phyloP scores from a whole-genome alignment of 202 grass and related monocot genomes.

The Brachypodium distachyon region DNA sequence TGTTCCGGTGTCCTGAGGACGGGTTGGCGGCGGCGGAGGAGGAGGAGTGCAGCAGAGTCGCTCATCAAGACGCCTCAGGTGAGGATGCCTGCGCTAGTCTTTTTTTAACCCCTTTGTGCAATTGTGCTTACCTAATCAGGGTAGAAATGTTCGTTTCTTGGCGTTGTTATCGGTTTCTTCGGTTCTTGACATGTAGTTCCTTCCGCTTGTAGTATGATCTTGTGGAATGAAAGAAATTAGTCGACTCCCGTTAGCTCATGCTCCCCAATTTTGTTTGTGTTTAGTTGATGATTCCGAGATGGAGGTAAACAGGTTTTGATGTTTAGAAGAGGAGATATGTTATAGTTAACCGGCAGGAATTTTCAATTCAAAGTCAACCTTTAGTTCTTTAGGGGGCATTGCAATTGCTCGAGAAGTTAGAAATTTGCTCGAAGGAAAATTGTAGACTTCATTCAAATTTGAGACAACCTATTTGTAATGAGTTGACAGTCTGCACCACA shows the following conservation, averaged over 20 bases:
- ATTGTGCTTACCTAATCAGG: not conserved
- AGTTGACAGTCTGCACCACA: no score
- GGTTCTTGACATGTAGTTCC: not conserved
- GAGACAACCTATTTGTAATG: no score
- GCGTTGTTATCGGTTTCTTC: not conserved
- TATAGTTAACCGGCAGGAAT: not conserved
- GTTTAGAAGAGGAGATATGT: not conserved
- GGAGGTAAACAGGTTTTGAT: not conserved
- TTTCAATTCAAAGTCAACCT: not conserved
- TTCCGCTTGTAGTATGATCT: not conserved
- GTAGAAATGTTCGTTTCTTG: not conserved
- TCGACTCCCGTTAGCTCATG: not conserved
- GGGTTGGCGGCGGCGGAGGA: not conserved
- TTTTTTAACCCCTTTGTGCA: not conserved
- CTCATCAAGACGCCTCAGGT: conserved; percentile 27
- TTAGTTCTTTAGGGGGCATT: not conserved
- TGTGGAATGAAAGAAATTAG: not conserved
- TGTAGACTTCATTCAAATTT: no score
- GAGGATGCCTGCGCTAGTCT: not conserved
- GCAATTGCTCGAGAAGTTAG: not conserved
- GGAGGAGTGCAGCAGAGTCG: conserved; percentile 17
- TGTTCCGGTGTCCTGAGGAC: conserved; percentile 27
- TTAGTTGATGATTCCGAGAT: not conserved
- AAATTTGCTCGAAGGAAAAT: not conserved
- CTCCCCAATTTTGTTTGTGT: not conserved